Conservation (phyloP, 1,284 basidiomycete species). For the Grifola frondosa region DNA sequence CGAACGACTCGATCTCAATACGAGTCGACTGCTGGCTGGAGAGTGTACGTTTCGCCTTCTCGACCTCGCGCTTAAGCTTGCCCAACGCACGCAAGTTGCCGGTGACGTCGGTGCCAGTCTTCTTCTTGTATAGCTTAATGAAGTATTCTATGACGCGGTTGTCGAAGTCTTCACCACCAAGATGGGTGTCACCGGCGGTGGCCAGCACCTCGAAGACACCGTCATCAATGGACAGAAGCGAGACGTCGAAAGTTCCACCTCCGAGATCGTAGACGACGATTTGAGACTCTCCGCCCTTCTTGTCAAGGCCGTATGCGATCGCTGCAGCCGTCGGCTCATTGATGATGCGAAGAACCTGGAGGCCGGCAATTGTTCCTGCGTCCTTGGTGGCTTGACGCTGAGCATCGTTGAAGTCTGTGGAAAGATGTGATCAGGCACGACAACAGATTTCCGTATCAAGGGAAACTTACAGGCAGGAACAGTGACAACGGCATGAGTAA, state of each 20-base stretch:
- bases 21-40: slow-evolving; percentile 74
- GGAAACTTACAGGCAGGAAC: slow-evolving; percentile 74
- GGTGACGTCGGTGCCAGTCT: slow-evolving; percentile 87
- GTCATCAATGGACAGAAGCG: slow-evolving; percentile 95
- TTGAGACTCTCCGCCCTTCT: slow-evolving; percentile 83
- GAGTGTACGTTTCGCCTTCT: slow-evolving; percentile 98
- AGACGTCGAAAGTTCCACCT: slow-evolving; percentile 87
- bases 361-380: slow-evolving; percentile 94
- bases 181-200: slow-evolving; percentile 97
- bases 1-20: slow-evolving; percentile 84
- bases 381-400: slow-evolving; percentile 99
- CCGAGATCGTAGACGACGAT: slow-evolving; percentile 96
- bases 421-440: neutral
- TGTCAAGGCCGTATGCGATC: slow-evolving; percentile 98
- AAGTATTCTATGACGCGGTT: slow-evolving; percentile 94
- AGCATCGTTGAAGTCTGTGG: slow-evolving; percentile 92
- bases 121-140: slow-evolving; percentile 93
- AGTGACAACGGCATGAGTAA: slow-evolving; percentile 97
- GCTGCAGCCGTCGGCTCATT: slow-evolving; percentile 99
- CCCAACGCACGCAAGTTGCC: slow-evolving; percentile 90
- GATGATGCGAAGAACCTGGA: slow-evolving; percentile 96
- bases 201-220: slow-evolving; percentile 98
- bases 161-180: slow-evolving; percentile 99
- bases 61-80: slow-evolving; percentile 97
- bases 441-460: neutral